phyloP scores from a whole-genome alignment of 2,329 filamentous ascomycete species.

The Ambrosiella beaveri region DNA sequence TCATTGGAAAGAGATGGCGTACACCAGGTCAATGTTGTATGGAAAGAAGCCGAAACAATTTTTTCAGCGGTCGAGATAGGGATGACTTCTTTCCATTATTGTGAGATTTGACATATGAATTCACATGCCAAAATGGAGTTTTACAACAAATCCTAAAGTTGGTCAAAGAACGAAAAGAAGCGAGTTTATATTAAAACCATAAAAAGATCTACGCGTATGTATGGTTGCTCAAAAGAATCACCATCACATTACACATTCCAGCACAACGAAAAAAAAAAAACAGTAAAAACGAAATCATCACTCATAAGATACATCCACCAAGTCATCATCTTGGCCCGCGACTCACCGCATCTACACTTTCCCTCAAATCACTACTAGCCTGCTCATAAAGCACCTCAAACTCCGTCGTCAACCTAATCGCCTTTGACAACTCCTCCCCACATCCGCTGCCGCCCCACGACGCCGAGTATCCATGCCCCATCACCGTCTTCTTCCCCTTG shows the following conservation, averaged over 20 bases:
- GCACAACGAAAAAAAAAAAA: background rate
- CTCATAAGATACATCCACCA: background rate
- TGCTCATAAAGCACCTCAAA: constrained; percentile 4
- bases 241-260: background rate
- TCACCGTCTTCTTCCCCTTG: background rate
- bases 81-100: too few relatives aligned
- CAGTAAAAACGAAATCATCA: background rate
- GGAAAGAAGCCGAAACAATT: background rate
- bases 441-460: background rate
- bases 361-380: background rate
- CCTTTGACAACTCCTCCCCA: background rate
- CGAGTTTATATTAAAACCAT: too few relatives aligned
- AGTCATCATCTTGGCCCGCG: background rate
- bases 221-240: too few relatives aligned
- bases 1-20: too few relatives aligned
- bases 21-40: background rate
- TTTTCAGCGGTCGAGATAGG: background rate
- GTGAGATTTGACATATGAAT: too few relatives aligned
- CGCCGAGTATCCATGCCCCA: background rate
- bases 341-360: background rate
- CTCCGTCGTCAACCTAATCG: background rate
- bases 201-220: too few relatives aligned
- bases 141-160: too few relatives aligned
- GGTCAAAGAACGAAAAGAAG: too few relatives aligned
- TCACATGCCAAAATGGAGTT: too few relatives aligned